Base-by-base conservation (phyloP, 768 basidiomycete genomes). In the Russula foetens region DNA sequence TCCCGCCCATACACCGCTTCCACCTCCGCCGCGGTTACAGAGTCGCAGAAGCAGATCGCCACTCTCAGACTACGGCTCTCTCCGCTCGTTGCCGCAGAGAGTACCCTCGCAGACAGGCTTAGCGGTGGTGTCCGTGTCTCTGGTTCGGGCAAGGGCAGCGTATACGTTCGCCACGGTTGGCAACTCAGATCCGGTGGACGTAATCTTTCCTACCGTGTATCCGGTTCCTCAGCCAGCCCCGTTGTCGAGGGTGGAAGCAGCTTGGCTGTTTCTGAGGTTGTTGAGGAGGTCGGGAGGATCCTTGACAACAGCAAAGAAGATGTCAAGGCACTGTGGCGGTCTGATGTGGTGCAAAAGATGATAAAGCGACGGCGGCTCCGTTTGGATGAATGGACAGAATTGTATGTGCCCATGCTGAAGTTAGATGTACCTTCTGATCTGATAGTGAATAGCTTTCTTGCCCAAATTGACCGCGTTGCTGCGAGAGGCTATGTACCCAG, bases 351-450 rank as follows among this genome's bases (percentile, higher is more conserved):
- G 54, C 82, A 81, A 68, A 81, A 78, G 28, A 72, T 92, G 71
- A 84, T 90, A 48, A 75, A 75, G 23, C 84, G 81, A 67, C 78
- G 90, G 59, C 83, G 84, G 59, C 72, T 92, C 51, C 85, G 88
- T 67, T 75, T 92, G 53, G 90, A 92, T 64, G 90, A 93, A 71
- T 91, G 90, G 85, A 84, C 88, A 14, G 90, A 92, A 74, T 93
- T 88, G 90, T 92, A 69, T 71, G 90, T 56, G 64, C 14, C 66
- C 45, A 7, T 23, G 33, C 31, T 4, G 39, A 14, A n/a, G 19
- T 46, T 28, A 23, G 28, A 59, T 41, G 11, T 28, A 45, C 43
- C 19, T 56, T 33, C 58, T 63, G 53, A 72, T 59, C 35, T 46
- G 41, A 60, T 31, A 46, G 17, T 23, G 26, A 24, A 28, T 64